Evolutionary conservation across 2,329 filamentous ascomycete species (phyloP), one percentile per base, ranked within the genome.

Genomic region (Calonectria pseudoreteaudii): DNA sequence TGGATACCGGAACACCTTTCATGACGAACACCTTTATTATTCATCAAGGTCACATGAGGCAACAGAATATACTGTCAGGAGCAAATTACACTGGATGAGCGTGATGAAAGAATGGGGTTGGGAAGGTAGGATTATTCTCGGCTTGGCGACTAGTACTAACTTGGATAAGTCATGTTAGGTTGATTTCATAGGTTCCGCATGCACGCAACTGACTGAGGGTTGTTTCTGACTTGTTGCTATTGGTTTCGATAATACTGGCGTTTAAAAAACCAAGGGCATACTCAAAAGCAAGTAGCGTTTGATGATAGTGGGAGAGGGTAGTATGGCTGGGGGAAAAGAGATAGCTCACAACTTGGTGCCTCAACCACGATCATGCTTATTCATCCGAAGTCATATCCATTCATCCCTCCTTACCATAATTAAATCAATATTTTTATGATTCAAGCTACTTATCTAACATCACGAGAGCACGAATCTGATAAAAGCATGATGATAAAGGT

Each of bases 31-130:
- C 4, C 2, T 36, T 26, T 14, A 14, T 28, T 5, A 8, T 23
- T 7, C 20, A 23, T 5, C 56, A 20, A 13, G 2, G 13, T 5
- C 3, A 5, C 31, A 41, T 2, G 23, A 26, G 3, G 13, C 14
- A 18, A 30, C 23, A 14, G n/a, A 62, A 28, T 62, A 41, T 13
- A 44, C 34, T 6, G 68, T 75, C 7, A 74, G 68, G 11, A 70
- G 74, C 69, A 70, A 67, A 36, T 13, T 72, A 26, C 74, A 75
- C 10, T 75, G 74, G 74, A 34, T 75, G 3, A 74, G 52, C 26
- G 31, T 75, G 3, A 75, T 75, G 74, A 66, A 72, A 11, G 74
- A 75, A 60, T 75, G 74, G 74, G 74, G 72, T 10, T 75, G 74
- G 74, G 74, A 75, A 75, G 74, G 74, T 75, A 75, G 50, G 68